phyloP scores from a whole-genome alignment of 2,329 filamentous ascomycete species.

The Zymoseptoria tritici region DNA sequence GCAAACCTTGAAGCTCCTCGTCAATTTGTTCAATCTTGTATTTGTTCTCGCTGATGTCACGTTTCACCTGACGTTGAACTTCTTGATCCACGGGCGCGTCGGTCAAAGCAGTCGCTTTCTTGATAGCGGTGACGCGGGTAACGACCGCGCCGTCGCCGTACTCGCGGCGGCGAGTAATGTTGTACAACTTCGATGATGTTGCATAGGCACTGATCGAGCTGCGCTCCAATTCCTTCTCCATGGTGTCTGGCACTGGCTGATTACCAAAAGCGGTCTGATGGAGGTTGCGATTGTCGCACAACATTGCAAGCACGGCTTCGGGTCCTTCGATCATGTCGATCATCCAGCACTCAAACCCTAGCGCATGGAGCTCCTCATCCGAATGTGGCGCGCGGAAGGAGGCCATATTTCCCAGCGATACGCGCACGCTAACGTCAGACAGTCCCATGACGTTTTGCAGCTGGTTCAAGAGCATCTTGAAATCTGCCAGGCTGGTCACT shows the following conservation, averaged over 20 bases:
- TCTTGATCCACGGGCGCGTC: slow-evolving; percentile 63
- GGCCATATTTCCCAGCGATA: slow-evolving; percentile 48
- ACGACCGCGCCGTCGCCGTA: slow-evolving; percentile 70
- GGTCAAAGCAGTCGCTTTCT: slow-evolving; percentile 62
- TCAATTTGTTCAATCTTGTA: too few relatives aligned
- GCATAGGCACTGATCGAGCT: slow-evolving; percentile 61
- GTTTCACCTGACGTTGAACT: too few relatives aligned
- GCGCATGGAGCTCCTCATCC: slow-evolving; percentile 46
- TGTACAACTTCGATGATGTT: slow-evolving; percentile 57
- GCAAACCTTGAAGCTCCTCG: too few relatives aligned
- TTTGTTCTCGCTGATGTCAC: too few relatives aligned
- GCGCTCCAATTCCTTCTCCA: slow-evolving; percentile 55
- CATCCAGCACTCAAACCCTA: slow-evolving; percentile 72
- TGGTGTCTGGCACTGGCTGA: slow-evolving; percentile 55
- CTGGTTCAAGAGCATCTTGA: slow-evolving; percentile 60
- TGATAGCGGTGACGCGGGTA: slow-evolving; percentile 57
- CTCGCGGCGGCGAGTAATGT: slow-evolving; percentile 64
- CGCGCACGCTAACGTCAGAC: slow-evolving; percentile 64
- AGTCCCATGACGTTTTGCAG: slow-evolving; percentile 59
- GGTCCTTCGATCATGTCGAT: slow-evolving; percentile 75
- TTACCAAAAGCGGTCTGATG: slow-evolving; percentile 61
- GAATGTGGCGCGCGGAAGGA: slow-evolving; percentile 51
- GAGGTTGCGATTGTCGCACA: slow-evolving; percentile 66
- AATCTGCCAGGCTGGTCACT: slow-evolving; percentile 66
- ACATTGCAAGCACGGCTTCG: slow-evolving; percentile 74